These are phyloP conservation scores for Fusarium hostae DNA, from an alignment of 2,329 filamentous ascomycete genomes.

Conservation along the genomic window DNA sequence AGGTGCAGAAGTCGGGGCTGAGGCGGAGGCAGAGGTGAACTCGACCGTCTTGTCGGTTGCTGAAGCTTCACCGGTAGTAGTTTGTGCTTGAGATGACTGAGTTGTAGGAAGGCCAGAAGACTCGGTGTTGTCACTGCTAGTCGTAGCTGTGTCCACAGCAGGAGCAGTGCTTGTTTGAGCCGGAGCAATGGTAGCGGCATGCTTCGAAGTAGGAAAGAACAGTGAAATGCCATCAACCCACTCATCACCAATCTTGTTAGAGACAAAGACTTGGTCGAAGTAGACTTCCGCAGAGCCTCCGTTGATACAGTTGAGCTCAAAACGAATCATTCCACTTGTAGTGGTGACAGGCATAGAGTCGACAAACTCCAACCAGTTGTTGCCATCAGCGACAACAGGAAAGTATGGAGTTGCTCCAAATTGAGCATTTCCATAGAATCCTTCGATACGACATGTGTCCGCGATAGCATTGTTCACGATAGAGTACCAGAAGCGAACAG, in stretches of 20 bases:
- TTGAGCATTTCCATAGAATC: slow-evolving; percentile 23
- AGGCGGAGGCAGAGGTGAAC: background rate
- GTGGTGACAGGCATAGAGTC: slow-evolving; percentile 25
- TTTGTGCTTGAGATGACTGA: background rate
- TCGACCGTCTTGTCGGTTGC: background rate
- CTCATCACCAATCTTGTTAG: slow-evolving; percentile 31
- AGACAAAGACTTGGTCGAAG: slow-evolving; percentile 41
- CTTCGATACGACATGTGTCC: slow-evolving; percentile 36
- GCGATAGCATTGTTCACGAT: slow-evolving; percentile 26
- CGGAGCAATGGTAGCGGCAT: slow-evolving; percentile 9
- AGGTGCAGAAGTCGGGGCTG: background rate
- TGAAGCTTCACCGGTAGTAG: background rate
- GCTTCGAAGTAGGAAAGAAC: slow-evolving; percentile 25
- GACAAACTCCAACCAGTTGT: slow-evolving; percentile 27
- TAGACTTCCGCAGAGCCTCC: slow-evolving; percentile 35
- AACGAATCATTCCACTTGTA: slow-evolving; percentile 31
- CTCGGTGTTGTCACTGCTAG: background rate
- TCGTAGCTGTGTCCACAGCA: background rate
- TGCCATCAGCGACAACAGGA: slow-evolving; percentile 7
- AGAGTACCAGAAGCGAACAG: slow-evolving; percentile 38
- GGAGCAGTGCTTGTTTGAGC: slow-evolving; percentile 12
- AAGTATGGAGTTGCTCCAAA: slow-evolving; percentile 37
- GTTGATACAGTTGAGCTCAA: slow-evolving; percentile 31
- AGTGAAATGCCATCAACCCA: slow-evolving; percentile 34
- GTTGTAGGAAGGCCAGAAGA: background rate